Conservation (phyloP, 345 rosid genomes). For the Acer negundo region DNA sequence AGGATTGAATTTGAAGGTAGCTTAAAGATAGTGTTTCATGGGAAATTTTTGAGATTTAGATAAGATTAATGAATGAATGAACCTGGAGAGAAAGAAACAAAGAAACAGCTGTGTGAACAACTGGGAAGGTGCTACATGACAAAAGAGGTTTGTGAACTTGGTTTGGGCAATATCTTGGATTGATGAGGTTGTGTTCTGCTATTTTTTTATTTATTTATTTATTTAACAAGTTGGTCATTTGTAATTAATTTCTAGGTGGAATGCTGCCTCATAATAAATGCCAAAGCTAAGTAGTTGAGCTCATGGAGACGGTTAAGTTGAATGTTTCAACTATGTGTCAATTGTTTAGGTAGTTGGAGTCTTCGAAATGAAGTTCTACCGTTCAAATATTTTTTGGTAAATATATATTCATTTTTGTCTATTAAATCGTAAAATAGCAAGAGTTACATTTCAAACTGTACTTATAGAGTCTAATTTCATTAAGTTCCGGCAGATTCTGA, state of each 20-base stretch:
- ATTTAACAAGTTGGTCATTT: not conserved
- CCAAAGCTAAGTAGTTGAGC: not conserved
- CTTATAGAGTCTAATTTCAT: too few species aligned
- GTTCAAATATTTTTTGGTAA: accelerated
- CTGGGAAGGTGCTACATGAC: too few species aligned
- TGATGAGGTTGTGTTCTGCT: too few species aligned
- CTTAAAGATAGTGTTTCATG: constrained; percentile 14
- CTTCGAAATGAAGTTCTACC: too few species aligned
- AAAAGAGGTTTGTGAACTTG: not conserved
- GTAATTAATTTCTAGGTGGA: not conserved
- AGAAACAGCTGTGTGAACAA: too few species aligned
- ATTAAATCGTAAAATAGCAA: too few species aligned
- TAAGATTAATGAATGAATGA: not conserved
- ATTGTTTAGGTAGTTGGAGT: too few species aligned
- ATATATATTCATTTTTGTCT: too few species aligned
- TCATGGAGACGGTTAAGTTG: not conserved
- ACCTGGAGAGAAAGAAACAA: not conserved
- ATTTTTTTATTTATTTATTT: too few species aligned
- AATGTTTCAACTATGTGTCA: too few species aligned
- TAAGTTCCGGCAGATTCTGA: too few species aligned
- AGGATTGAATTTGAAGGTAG: not conserved
- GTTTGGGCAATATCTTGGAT: constrained; percentile 1
- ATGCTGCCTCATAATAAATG: not conserved
- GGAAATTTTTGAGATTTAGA: not conserved
- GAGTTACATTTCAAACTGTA: too few species aligned